A percentile compares a stretch with the other conserved stretches of the same genome.
Conservation (phyloP, 164 flowering plant species). For the Vitis riparia region DNA sequence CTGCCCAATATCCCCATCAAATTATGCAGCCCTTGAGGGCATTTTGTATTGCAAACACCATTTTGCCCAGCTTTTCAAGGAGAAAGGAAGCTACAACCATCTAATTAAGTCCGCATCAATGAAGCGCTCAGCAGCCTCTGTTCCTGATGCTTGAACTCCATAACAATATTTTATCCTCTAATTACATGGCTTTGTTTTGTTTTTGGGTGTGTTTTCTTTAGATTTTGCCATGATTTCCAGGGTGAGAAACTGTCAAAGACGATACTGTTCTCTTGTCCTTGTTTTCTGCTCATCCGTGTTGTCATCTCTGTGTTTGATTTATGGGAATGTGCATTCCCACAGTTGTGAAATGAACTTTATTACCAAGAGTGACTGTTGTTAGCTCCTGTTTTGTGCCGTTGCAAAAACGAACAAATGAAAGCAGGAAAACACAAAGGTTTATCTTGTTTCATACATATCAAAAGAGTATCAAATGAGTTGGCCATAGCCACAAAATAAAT, state of each 20-base stretch:
- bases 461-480: too few relatives aligned
- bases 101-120: constrained; percentile 83
- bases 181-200: constrained; percentile 6
- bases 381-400: not conserved
- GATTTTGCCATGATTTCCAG: not conserved
- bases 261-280: not conserved
- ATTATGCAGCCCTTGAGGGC: constrained; percentile 95
- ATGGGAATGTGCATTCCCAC: constrained; percentile 1
- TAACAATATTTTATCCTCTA: constrained; percentile 1
- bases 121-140: constrained; percentile 57
- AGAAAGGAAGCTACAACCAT: constrained; percentile 97
- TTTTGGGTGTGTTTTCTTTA: constrained; percentile 13
- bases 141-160: constrained; percentile 48
- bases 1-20: constrained; percentile 83
- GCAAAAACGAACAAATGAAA: too few relatives aligned
- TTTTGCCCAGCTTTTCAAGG: constrained; percentile 96
- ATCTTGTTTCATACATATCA: too few relatives aligned
- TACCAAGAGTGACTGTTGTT: not conserved
- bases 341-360: constrained; percentile 7
- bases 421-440: too few relatives aligned
- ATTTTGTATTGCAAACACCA: constrained; percentile 94
- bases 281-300: not conserved
- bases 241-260: constrained; percentile 6
- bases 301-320: constrained; percentile 5
- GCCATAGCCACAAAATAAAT: too few relatives aligned